Evolutionary conservation across 1,284 basidiomycete genomes (phyloP), one percentile per base, ranked within the genome.

Genomic region (Puccinia polysora): DNA sequence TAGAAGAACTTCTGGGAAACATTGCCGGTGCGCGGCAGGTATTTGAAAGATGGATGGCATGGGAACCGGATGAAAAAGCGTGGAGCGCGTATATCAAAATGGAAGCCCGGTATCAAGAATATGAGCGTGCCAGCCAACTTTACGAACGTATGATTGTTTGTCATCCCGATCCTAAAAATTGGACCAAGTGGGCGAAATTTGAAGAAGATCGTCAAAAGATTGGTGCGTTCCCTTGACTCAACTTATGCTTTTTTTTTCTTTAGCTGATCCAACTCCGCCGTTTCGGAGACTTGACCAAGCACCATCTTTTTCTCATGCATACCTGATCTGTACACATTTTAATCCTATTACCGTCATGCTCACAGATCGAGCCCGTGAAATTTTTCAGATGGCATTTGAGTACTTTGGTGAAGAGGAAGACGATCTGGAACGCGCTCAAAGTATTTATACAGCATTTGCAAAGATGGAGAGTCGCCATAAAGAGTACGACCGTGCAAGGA

Each of bases 31-130:
- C 94, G 0, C 87, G 95, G 10, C 94, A 97, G 80, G 90, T 98
- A 72, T 98, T 98, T 77, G 96, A 99, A 81, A 85, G 95, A 58
- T 98, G 95, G 95, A 96, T 98, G 92, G 85, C 89, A 75, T 98
- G 96, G 96, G 93, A 98, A 80, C 96, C 96, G 0, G 92, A 97
- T 78, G 96, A 98, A 85, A 97, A 97, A 83, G 93, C 95, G 5
- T 98, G 95, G 96, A 89, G 92, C 78, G 91, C 91, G 12, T 98
- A 96, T 81, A 91, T 98, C 84, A 95, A 97, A 83, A 83, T 98
- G 80, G 96, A 99, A 82, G 87, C 90, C 78, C 85, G 95, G 58
- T 98, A 98, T 80, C 84, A 88, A 75, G 96, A 99, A 81, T 81
- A 87, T 45, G 95, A 97, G 77, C 85, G 93, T 12, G 95, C 93